Evolutionary conservation across 2,329 filamentous ascomycete genomes (phyloP), one percentile per base, ranked within the genome.

Genomic region (Ceratocystis diversiconidia): DNA sequence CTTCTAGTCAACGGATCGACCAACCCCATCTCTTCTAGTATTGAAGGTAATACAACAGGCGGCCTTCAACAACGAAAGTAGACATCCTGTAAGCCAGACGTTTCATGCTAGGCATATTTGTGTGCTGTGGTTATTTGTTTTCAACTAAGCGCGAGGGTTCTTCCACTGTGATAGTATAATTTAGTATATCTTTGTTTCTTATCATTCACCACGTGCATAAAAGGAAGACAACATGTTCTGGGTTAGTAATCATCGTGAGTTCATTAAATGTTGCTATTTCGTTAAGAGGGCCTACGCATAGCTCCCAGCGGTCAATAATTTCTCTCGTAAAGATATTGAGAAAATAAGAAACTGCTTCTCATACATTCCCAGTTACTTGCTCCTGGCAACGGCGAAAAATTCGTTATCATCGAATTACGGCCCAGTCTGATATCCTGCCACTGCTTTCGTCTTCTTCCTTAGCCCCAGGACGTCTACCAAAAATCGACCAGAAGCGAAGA

Each of bases 401-500:
- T 30, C 19, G 36, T 22, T 15, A 17, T 78, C 74, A 86, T 70
- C 90, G 85, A 72, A 96, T 96, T 64, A 92, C 85, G 62, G 88
- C 88, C 88, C 89, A 94, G 73, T 90, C 88, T 52, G 85, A 84
- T 66, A 94, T 79, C 69, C 82, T 82, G 62, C 85, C 79, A 12
- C 81, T 78, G 50, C 75, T 76, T 66, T 85, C 83, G 70, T 86
- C 85, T 55, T 88, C 86, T 67, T 88, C 86, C 68, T 86, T 81
- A 67, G 84, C 80, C 30, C 87, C 86, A 32, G 88, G 85, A 72
- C 90, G 87, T 72, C 88, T 87, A 68, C 89, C 90, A 76, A 99
- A 99, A 1, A 94, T 88, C 67, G 94, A 94, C 94, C 94, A 99
- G 77, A 99, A 99, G 55, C 94, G 81, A 62, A 99, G 76, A 0